phyloP scores from a whole-genome alignment of 768 basidiomycete species.

The Cubamyces sp. region DNA sequence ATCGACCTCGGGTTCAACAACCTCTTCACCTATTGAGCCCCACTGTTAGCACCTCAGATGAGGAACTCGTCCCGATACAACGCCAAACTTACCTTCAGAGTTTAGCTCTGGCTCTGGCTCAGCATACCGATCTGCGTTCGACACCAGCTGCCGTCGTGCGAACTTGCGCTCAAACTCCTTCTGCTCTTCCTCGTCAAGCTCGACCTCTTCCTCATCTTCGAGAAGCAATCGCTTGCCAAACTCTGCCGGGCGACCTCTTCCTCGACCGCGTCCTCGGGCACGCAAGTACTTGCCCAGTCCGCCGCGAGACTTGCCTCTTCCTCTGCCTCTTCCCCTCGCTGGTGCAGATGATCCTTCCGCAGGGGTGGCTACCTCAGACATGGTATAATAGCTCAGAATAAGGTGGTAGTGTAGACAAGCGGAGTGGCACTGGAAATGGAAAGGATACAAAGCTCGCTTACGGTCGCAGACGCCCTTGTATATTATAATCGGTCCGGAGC shows the following conservation, averaged over 20 bases:
- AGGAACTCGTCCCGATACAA: background rate
- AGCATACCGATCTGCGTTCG: slow-evolving; percentile 75
- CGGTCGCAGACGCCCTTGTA: background rate
- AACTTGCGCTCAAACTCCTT: slow-evolving; percentile 56
- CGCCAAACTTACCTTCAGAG: slow-evolving; percentile 59
- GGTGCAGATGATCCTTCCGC: background rate
- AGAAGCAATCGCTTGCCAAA: slow-evolving; percentile 64
- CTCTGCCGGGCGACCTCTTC: slow-evolving; percentile 65
- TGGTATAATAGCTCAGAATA: background rate
- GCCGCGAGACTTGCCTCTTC: slow-evolving; percentile 58
- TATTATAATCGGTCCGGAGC: slow-evolving; percentile 2
- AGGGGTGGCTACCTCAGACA: background rate
- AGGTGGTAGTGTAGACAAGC: background rate
- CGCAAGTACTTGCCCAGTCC: slow-evolving; percentile 77
- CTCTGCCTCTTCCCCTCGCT: slow-evolving; percentile 22
- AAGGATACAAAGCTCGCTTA: background rate
- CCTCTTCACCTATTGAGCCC: slow-evolving; percentile 56
- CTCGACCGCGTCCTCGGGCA: slow-evolving; percentile 65
- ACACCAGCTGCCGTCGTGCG: slow-evolving; percentile 58
- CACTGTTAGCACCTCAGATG: slow-evolving; percentile 4
- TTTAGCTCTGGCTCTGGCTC: slow-evolving; percentile 72
- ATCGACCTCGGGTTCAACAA: slow-evolving; percentile 74
- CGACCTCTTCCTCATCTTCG: slow-evolving; percentile 54
- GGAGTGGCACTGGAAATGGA: background rate
- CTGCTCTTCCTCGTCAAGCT: slow-evolving; percentile 50